Conservation (phyloP, 2,329 filamentous ascomycete species). For the Daldinia eschscholtzii region DNA sequence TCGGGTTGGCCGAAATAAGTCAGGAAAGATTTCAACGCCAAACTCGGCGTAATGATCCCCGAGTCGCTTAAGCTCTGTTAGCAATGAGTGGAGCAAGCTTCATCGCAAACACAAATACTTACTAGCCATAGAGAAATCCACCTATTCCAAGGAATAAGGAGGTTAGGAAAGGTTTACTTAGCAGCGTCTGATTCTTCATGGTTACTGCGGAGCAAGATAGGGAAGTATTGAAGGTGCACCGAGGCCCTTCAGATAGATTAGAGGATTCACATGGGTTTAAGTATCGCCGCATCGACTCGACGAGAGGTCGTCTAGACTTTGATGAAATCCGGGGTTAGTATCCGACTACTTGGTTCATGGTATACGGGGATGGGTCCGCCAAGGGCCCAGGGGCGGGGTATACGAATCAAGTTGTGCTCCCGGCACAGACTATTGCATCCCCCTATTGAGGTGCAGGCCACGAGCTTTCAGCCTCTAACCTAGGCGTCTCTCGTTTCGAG, state of each 20-base stretch:
- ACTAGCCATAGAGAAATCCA: slow-evolving; percentile 57
- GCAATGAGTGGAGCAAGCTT: slow-evolving; percentile 8
- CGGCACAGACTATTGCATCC: background rate
- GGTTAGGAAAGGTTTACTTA: slow-evolving; percentile 57
- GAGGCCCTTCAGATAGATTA: slow-evolving; percentile 8
- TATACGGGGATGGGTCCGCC: slow-evolving; percentile 11
- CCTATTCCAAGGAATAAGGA: slow-evolving; percentile 57
- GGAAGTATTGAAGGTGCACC: background rate
- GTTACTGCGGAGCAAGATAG: slow-evolving; percentile 1
- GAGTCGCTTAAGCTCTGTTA: slow-evolving; percentile 53
- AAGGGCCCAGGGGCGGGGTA: slow-evolving; percentile 27
- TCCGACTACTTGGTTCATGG: slow-evolving; percentile 36
- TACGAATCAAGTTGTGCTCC: background rate
- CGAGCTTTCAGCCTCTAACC: background rate
- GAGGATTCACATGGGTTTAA: slow-evolving; percentile 28
- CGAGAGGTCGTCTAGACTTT: slow-evolving; percentile 12
- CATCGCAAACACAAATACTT: background rate
- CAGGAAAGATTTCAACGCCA: slow-evolving; percentile 55
- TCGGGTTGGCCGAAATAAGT: slow-evolving; percentile 54
- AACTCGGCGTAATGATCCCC: slow-evolving; percentile 58
- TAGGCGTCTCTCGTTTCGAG: background rate
- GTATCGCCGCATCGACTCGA: slow-evolving; percentile 23
- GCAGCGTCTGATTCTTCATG: slow-evolving; percentile 45
- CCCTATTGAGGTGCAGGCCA: slow-evolving; percentile 6
- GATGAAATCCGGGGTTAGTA: slow-evolving; percentile 30